Conservation (phyloP, 306 rosid genomes). For the Spatholobus suberectus region DNA sequence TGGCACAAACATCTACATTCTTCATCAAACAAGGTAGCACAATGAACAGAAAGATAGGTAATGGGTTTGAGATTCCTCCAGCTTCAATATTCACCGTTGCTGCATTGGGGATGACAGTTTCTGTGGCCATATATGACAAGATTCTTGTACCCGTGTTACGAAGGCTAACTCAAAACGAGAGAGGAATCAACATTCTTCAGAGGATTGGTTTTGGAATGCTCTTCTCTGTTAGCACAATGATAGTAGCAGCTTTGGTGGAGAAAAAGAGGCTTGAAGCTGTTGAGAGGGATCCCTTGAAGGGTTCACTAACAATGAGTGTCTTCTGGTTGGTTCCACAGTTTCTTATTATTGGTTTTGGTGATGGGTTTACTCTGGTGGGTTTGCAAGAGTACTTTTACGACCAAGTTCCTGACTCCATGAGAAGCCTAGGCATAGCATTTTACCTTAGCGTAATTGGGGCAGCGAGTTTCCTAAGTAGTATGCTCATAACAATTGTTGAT, state of each 20-base stretch:
- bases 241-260: conserved; percentile 72
- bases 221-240: conserved; percentile 65
- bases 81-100: conserved; percentile 74
- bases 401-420: conserved; percentile 96
- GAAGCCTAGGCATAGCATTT: conserved; percentile 86
- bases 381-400: conserved; percentile 89
- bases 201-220: conserved; percentile 90
- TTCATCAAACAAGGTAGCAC: conserved; percentile 76
- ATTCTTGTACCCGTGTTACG: conserved; percentile 69
- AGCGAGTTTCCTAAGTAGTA: conserved; percentile 76
- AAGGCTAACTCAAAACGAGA: conserved; percentile 67
- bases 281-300: conserved; percentile 39
- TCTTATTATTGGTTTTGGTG: conserved; percentile 85
- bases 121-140: conserved; percentile 76
- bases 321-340: conserved; percentile 90
- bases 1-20: conserved; percentile 84
- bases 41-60: conserved; percentile 54
- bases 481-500: conserved; percentile 70
- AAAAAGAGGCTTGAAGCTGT: conserved; percentile 56
- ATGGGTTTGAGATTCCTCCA: conserved; percentile 67
- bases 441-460: conserved; percentile 82
- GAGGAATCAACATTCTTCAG: conserved; percentile 91
- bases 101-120: conserved; percentile 76
- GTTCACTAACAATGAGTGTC: conserved; percentile 66
- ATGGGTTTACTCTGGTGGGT: conserved; percentile 83